A percentile compares a stretch with the other conserved stretches of the same genome.
phyloP scores from a whole-genome alignment of 2,329 filamentous ascomycete species.

The Claviceps sp. region DNA sequence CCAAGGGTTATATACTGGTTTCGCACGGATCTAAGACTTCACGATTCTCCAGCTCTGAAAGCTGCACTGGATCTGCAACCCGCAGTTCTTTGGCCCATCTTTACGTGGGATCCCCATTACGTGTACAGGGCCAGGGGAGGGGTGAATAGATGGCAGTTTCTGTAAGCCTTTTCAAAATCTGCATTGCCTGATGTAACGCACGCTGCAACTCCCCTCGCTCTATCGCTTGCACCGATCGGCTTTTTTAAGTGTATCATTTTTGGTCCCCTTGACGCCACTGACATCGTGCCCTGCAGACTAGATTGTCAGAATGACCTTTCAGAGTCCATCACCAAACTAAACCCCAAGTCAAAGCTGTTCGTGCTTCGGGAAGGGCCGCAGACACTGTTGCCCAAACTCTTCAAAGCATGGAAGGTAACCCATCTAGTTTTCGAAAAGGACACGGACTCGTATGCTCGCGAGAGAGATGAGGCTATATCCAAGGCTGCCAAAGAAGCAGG shows the following conservation, averaged over 20 bases:
- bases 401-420: slow-evolving; percentile 59
- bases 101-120: slow-evolving; percentile 73
- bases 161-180: slow-evolving; percentile 27
- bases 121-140: slow-evolving; percentile 59
- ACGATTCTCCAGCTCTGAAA: slow-evolving; percentile 62
- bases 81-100: slow-evolving; percentile 57
- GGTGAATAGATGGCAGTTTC: slow-evolving; percentile 61
- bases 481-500: slow-evolving; percentile 49
- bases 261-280: background rate
- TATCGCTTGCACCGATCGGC: too few species aligned
- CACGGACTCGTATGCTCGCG: slow-evolving; percentile 57
- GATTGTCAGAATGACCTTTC: slow-evolving; percentile 65
- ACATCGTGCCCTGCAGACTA: slow-evolving; percentile 29
- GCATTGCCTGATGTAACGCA: background rate
- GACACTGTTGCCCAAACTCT: slow-evolving; percentile 57
- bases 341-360: slow-evolving; percentile 56
- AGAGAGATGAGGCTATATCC: slow-evolving; percentile 47
- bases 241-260: background rate
- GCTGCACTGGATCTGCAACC: slow-evolving; percentile 59
- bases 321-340: slow-evolving; percentile 51
- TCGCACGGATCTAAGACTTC: slow-evolving; percentile 61
- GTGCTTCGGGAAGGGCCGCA: slow-evolving; percentile 60
- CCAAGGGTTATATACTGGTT: slow-evolving; percentile 60
- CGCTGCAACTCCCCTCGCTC: background rate
- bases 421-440: slow-evolving; percentile 71